Base-by-base conservation (phyloP, 441 rosid genomes). In the Euphorbia schlechtendalii region DNA sequence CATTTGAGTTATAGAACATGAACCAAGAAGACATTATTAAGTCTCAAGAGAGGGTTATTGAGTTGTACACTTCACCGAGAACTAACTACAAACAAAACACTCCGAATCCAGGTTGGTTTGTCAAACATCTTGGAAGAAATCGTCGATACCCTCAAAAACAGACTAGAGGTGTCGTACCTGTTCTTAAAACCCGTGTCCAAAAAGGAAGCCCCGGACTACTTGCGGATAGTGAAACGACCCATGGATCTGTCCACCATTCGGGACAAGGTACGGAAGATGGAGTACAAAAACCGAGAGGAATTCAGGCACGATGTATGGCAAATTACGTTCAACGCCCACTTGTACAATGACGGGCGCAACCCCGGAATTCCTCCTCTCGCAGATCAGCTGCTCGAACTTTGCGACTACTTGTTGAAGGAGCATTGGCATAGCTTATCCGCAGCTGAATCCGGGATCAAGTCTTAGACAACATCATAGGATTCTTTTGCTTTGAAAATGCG, bases 121-220 rank as follows among this genome's bases (percentile, higher is more conserved):
- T 81, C 95, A 53, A 95, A 92, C 67, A 70, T 89, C 74, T 81
- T 95, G 80, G 97, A 92, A 76, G 56, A 54, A 58, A 85, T 95
- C 60, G 93, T 88, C 27, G 98, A 92, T 59, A 73, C 86, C 12
- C 92, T 95, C 17, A 81, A 77, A 68, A 80, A 56, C 22, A 80
- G 79, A 61, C 73, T 73, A 48, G 93, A 83, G 63, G 81, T 95
- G 25, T 92, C 99, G 1, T 86, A 81, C 69, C 95, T 95, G 63
- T 95, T 95, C 80, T 69, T 92, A 65, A 92, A 88, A 76, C 97
- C 99, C 0, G 99, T 92, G 2, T 45, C 90, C 0, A 89, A 77
- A 85, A 95, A 95, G 76, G 98, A 92, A 58, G 98, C 99, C 64
- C 97, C 98, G 0, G 99, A 95, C 78, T 95, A 92, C 79, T 79